These are phyloP conservation scores for Gloeophyllum trabeum DNA, from an alignment of 768 basidiomycete species.

Conservation along the genomic window DNA sequence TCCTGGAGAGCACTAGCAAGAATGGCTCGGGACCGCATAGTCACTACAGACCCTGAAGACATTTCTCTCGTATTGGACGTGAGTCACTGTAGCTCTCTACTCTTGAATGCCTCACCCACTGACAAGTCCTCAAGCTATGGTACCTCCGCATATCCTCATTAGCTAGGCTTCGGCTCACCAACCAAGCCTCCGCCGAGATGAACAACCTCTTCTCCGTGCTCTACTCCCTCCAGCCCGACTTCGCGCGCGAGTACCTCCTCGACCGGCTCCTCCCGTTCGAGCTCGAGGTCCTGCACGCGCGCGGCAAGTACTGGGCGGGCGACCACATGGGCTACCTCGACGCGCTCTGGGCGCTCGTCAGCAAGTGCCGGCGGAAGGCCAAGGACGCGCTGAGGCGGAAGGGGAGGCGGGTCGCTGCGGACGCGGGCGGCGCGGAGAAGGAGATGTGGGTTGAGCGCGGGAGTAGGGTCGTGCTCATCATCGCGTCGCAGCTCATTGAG, in stretches of 20 bases:
- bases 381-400: conserved; percentile 1
- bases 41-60: conserved; percentile 60
- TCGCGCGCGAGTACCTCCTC: conserved; percentile 48
- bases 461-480: conserved; percentile 62
- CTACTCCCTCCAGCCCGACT: conserved; percentile 38
- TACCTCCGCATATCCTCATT: conserved; percentile 72
- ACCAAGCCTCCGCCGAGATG: conserved; percentile 79
- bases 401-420: conserved; percentile 1
- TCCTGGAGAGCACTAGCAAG: conserved; percentile 79
- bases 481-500: conserved; percentile 75
- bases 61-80: conserved; percentile 55
- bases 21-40: conserved; percentile 74
- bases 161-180: conserved; percentile 73
- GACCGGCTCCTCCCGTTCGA: conserved; percentile 46
- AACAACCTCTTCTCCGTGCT: conserved; percentile 70
- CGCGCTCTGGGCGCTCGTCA: conserved; percentile 50
- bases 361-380: conserved; percentile 34
- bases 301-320: conserved; percentile 72
- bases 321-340: conserved; percentile 77
- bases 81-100: conserved; percentile 16
- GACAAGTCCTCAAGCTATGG: conserved; percentile 47
- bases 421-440: conserved; percentile 2
- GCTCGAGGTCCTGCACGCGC: conserved; percentile 56
- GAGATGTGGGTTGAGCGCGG: conserved; percentile 80
- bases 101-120: neutral